Evolutionary conservation across 169 alveolate genomes (phyloP).

Genomic region (Plasmodium berghei): DNA sequence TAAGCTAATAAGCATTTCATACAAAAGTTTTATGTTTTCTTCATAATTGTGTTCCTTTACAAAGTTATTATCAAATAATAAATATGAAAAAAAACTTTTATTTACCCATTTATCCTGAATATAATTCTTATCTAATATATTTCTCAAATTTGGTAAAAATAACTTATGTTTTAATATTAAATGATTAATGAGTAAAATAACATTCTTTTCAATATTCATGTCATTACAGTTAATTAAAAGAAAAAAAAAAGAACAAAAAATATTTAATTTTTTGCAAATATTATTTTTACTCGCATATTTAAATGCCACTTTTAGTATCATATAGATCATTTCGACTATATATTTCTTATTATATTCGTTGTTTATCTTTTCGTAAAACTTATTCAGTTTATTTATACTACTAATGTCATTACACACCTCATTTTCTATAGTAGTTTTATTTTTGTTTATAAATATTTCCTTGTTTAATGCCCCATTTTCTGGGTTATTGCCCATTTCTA

Average conservation of each 20-base stretch:
- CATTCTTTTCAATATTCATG: not conserved
- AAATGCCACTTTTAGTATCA: slow-evolving; percentile 25
- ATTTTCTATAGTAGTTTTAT: not conserved
- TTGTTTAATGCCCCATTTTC: not conserved
- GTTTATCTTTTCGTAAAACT: slow-evolving; percentile 6
- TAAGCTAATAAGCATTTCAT: slow-evolving; percentile 45
- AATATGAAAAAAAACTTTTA: not conserved
- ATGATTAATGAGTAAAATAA: slow-evolving; percentile 8
- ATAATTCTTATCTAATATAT: slow-evolving; percentile 5
- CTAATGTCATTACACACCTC: not conserved
- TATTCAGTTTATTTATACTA: slow-evolving; percentile 2
- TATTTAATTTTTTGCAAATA: slow-evolving; percentile 48
- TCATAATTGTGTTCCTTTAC: slow-evolving; percentile 12
- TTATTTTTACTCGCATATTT: slow-evolving; percentile 23
- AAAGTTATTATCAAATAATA: slow-evolving; percentile 17
- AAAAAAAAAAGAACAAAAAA: slow-evolving; percentile 32
- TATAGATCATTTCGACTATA: slow-evolving; percentile 12
- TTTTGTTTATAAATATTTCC: not conserved
- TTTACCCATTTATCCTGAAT: not conserved
- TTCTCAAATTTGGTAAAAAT: slow-evolving; percentile 7
- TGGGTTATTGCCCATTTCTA: not conserved
- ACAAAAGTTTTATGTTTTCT: slow-evolving; percentile 31
- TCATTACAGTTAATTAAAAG: slow-evolving; percentile 30
- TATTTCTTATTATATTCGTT: slow-evolving; percentile 1
- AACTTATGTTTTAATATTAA: slow-evolving; percentile 31